Percentiles rank a stretch among this genome's conserved stretches.
Conservation (phyloP, 208 protist genomes). For the Kentomonas sorsogonicus region DNA sequence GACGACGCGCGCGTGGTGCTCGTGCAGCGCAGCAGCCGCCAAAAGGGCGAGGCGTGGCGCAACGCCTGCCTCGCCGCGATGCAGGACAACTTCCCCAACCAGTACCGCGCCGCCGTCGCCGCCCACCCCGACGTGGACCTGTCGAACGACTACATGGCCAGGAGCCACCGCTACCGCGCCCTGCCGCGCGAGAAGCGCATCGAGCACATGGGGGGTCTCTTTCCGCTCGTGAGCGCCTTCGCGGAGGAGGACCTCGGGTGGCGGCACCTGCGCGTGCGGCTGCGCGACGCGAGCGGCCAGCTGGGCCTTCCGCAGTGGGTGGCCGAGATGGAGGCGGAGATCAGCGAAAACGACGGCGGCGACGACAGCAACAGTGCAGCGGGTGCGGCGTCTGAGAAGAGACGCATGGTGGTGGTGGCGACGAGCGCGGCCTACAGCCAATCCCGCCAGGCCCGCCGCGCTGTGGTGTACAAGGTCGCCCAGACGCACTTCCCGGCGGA, state of each 20-base stretch:
- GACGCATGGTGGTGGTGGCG: constrained; percentile 71
- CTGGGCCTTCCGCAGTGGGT: constrained; percentile 80
- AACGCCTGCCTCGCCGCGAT: constrained; percentile 69
- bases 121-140: constrained; percentile 79
- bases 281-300: constrained; percentile 61
- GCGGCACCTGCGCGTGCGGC: constrained; percentile 68
- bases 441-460: constrained; percentile 44
- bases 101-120: constrained; percentile 60
- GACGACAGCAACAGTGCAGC: too few relatives aligned
- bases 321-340: constrained; percentile 81
- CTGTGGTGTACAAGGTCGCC: constrained; percentile 66
- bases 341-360: constrained; percentile 58
- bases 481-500: constrained; percentile 80
- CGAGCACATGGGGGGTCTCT: constrained; percentile 59
- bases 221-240: constrained; percentile 62
- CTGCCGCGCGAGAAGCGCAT: constrained; percentile 86
- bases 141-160: constrained; percentile 54
- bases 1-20: constrained; percentile 33
- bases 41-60: constrained; percentile 75
- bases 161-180: constrained; percentile 54
- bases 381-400: too few relatives aligned
- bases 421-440: constrained; percentile 64
- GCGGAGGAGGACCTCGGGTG: constrained; percentile 85
- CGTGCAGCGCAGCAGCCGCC: constrained; percentile 48
- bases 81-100: constrained; percentile 76